Evolutionary conservation across 2,329 filamentous ascomycete species (phyloP).

Genomic region (Penicillium palitans): DNA sequence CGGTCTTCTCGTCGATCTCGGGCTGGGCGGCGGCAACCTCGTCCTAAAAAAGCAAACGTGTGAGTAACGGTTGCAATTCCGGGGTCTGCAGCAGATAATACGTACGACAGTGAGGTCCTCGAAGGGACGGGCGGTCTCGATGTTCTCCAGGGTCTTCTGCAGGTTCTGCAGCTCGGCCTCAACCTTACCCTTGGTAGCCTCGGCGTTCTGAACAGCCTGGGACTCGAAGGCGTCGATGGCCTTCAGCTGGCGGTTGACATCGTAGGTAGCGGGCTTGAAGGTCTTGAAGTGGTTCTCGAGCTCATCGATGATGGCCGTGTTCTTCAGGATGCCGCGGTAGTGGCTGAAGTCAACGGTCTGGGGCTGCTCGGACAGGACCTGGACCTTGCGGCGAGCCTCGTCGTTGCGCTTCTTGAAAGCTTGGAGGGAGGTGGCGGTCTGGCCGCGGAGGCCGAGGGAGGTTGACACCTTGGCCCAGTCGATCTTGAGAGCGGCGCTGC

Average conservation of each 20-base stretch:
- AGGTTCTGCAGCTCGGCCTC: conserved; percentile 93
- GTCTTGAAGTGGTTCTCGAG: conserved; percentile 92
- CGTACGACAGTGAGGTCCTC: conserved; percentile 96
- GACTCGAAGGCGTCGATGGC: conserved; percentile 97
- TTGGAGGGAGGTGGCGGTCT: conserved; percentile 86
- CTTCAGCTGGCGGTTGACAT: conserved; percentile 91
- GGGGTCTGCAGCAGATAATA: conserved; percentile 14
- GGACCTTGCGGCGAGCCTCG: conserved; percentile 91
- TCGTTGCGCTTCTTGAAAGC: conserved; percentile 99
- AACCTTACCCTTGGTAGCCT: conserved; percentile 95
- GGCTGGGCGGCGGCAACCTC: conserved; percentile 92
- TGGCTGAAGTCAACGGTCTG: conserved; percentile 88
- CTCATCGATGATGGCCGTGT: conserved; percentile 91
- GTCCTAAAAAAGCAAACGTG: conserved; percentile 59
- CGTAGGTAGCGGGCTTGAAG: conserved; percentile 93
- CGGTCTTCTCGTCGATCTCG: conserved; percentile 96
- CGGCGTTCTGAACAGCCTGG: conserved; percentile 93
- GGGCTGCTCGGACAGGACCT: conserved; percentile 77
- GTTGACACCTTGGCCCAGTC: conserved; percentile 95
- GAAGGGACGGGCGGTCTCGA: conserved; percentile 91
- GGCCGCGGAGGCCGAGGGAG: conserved; percentile 93
- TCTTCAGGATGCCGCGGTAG: conserved; percentile 92
- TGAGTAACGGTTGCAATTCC: conserved; percentile 13
- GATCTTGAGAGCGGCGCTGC: conserved; percentile 98
- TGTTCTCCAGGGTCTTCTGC: conserved; percentile 93